These are phyloP conservation scores for Osmanthus fragrans DNA, from an alignment of 257 asterid species.

Conservation along the genomic window DNA sequence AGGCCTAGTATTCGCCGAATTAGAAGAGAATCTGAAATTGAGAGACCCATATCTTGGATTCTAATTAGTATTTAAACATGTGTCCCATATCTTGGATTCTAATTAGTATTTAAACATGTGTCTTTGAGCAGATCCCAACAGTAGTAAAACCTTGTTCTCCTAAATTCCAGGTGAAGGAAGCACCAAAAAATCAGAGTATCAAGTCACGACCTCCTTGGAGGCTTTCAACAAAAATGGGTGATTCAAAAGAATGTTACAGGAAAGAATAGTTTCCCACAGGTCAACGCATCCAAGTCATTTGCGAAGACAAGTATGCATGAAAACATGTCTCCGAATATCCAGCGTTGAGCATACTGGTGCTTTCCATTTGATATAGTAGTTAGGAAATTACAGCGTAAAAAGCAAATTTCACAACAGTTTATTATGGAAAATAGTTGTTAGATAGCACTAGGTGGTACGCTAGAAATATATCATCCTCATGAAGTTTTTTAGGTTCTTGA, in stretches of 20 bases:
- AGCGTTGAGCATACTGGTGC: slow-evolving; percentile 26
- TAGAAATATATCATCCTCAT: not conserved
- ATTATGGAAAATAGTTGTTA: not conserved
- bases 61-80: not conserved
- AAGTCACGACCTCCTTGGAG: slow-evolving; percentile 63
- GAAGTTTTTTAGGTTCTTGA: not conserved
- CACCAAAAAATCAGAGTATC: slow-evolving; percentile 37
- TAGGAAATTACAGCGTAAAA: not conserved
- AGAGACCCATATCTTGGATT: not conserved
- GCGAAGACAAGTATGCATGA: slow-evolving; percentile 35
- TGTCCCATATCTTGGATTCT: not conserved
- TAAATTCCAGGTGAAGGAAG: slow-evolving; percentile 36
- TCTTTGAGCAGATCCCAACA: slow-evolving; percentile 38
- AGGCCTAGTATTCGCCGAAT: not conserved
- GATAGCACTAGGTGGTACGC: not conserved
- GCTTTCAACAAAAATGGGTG: slow-evolving; percentile 44
- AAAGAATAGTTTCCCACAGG: slow-evolving; percentile 31
- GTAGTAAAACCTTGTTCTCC: slow-evolving; percentile 30
- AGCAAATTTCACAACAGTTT: not conserved
- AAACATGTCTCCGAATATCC: slow-evolving; percentile 66
- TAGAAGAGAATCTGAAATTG: not conserved
- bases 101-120: not conserved
- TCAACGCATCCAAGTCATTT: slow-evolving; percentile 31
- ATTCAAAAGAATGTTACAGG: slow-evolving; percentile 31
- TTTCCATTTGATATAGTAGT: not conserved